Conservation (phyloP, 345 rosid species). For the Sonneratia alba region DNA sequence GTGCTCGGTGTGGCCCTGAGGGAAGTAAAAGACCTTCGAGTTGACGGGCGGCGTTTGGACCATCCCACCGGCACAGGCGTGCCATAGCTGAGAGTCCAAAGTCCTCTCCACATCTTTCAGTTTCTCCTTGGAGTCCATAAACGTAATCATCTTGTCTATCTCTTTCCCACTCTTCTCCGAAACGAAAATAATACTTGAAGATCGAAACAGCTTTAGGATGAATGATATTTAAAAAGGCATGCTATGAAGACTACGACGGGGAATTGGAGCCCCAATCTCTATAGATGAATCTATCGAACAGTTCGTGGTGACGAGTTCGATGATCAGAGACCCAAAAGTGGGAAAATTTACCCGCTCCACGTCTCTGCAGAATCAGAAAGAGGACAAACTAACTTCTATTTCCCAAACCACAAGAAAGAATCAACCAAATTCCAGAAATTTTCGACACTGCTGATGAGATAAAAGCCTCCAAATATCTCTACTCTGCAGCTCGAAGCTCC, state of each 20-base stretch:
- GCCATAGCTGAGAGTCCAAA: slow-evolving; percentile 71
- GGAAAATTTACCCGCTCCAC: slow-evolving; percentile 9
- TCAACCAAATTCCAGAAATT: slow-evolving; percentile 12
- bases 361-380: slow-evolving; percentile 4
- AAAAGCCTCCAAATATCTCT: not conserved
- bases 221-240: not conserved
- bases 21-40: slow-evolving; percentile 53
- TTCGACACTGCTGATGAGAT: slow-evolving; percentile 15
- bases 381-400: slow-evolving; percentile 13
- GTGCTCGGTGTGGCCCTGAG: slow-evolving; percentile 74
- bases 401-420: slow-evolving; percentile 3
- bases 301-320: not conserved
- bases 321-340: not conserved
- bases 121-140: slow-evolving; percentile 57
- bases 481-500: slow-evolving; percentile 2
- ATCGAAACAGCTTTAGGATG: not conserved
- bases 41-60: slow-evolving; percentile 54
- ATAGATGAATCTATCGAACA: not conserved
- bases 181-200: not conserved
- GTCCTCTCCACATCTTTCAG: slow-evolving; percentile 41
- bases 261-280: not conserved
- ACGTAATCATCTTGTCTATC: slow-evolving; percentile 39
- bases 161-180: slow-evolving; percentile 1
- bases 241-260: not conserved
- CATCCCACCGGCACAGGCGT: slow-evolving; percentile 83